A percentile compares a stretch with the other conserved stretches of the same genome.
Evolutionary conservation across 495 filamentous ascomycete species (phyloP).

Genomic region (Podospora pseudopauciseta): DNA sequence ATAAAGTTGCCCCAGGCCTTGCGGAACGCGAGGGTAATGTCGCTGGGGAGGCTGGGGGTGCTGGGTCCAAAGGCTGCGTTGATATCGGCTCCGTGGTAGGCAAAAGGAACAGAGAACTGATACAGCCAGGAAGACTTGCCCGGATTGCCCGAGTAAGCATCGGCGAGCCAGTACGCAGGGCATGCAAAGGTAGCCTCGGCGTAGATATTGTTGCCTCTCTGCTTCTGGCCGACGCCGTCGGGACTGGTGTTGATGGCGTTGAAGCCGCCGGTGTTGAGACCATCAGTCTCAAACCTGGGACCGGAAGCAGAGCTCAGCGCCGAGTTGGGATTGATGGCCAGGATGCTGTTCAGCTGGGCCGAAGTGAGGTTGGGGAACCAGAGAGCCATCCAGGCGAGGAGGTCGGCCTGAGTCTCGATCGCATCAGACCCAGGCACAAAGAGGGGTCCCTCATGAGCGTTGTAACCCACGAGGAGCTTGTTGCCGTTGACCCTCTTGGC

Average conservation of each 20-base stretch:
- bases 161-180: constrained; percentile 61
- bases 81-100: constrained; percentile 56
- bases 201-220: constrained; percentile 51
- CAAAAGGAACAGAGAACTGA: constrained; percentile 58
- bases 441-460: constrained; percentile 49
- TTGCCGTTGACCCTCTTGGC: constrained; percentile 51
- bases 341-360: constrained; percentile 41
- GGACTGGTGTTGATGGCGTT: constrained; percentile 27
- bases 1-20: constrained; percentile 56
- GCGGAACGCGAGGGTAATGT: constrained; percentile 35
- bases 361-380: constrained; percentile 50
- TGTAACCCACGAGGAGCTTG: constrained; percentile 50
- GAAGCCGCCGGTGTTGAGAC: constrained; percentile 13
- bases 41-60: constrained; percentile 24
- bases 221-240: constrained; percentile 33
- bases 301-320: constrained; percentile 16
- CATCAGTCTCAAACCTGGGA: constrained; percentile 30
- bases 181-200: constrained; percentile 61
- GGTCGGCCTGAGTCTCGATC: constrained; percentile 46
- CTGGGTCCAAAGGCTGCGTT: constrained; percentile 47
- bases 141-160: constrained; percentile 42
- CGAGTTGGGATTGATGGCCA: constrained; percentile 33
- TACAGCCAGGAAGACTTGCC: constrained; percentile 50
- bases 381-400: constrained; percentile 41
- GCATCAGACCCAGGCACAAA: constrained; percentile 34